Base-by-base conservation (phyloP, 768 basidiomycete genomes). In the Lentinula lateritia region DNA sequence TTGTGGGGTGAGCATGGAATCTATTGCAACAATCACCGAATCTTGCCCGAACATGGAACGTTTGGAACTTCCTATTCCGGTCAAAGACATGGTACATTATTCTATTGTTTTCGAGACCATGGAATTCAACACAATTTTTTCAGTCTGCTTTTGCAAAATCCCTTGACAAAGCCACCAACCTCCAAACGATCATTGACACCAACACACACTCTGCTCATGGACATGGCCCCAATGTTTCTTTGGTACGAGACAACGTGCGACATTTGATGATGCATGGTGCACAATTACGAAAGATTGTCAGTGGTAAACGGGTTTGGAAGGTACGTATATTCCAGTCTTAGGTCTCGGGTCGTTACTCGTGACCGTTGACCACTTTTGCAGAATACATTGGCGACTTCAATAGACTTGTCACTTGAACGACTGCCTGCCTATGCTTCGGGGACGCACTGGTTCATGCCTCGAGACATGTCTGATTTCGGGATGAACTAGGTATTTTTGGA, bases 271-370 rank as follows among this genome's bases (percentile, higher is more conserved):
- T 67, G 35, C 63, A 66, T 3, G 75, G 78, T 23, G 73, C 71
- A 2, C 73, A 65, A 20, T 69, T 89, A 50, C 72, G 69, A 48
- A 80, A 74, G 58, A 72, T 88, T 46, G 73, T 84, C 12, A 79
- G 77, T 18, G 80, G 78, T 61, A 76, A 77, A 16, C 74, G 84
- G 42, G 67, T 81, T 10, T 88, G 86, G 85, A 81, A 74, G 64
- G 86, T 85, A 64, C 59, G 82, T 75, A 2, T 6, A 34, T n/a
- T 2, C 9, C 15, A 9, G 41, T 43, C n/a, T 16, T 28, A 43
- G 23, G 39, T 42, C n/a, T 12, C 15, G 39, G 28, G n/a, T n/a
- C 53, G 9, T 41, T 16, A 23, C 23, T 56, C 18, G 28, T 23
- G 23, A 23, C 23, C 23, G 23, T 23, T 41, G 23, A 28, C 35